These are phyloP conservation scores for Mortierella sp. DNA, from an alignment of 371 early-diverging fungal genomes.

Conservation along the genomic window DNA sequence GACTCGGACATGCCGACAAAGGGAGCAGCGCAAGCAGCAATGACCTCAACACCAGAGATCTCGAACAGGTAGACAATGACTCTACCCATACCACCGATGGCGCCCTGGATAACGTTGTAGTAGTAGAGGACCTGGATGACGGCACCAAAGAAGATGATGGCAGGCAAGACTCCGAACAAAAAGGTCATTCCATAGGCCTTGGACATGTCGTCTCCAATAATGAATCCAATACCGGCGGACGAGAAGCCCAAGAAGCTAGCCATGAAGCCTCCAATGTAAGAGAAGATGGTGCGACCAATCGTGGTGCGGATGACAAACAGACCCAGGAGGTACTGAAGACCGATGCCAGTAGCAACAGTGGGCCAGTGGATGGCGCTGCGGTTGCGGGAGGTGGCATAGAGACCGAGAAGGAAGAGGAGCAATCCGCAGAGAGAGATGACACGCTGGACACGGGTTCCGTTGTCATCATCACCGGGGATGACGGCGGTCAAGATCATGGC, in stretches of 20 bases:
- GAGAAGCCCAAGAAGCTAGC: constrained; percentile 81
- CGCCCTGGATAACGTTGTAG: constrained; percentile 87
- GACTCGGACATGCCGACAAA: constrained; percentile 90
- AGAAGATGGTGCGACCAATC: constrained; percentile 85
- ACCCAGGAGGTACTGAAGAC: constrained; percentile 86
- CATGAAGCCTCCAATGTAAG: constrained; percentile 77
- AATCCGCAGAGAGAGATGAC: constrained; percentile 86
- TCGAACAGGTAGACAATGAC: constrained; percentile 79
- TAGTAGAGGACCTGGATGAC: constrained; percentile 91
- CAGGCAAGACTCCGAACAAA: constrained; percentile 83
- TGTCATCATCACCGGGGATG: constrained; percentile 65
- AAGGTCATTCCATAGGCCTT: constrained; percentile 63
- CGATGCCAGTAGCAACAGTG: constrained; percentile 80
- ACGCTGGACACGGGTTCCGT: constrained; percentile 78
- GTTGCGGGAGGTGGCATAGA: constrained; percentile 74
- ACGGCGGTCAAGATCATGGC: constrained; percentile 72
- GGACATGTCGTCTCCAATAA: constrained; percentile 74
- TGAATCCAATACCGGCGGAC: constrained; percentile 72
- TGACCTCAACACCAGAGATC: constrained; percentile 89
- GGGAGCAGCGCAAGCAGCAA: constrained; percentile 91
- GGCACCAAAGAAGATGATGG: constrained; percentile 91
- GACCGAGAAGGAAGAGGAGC: constrained; percentile 67
- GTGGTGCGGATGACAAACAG: constrained; percentile 86
- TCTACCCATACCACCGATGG: constrained; percentile 77
- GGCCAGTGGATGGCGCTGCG: constrained; percentile 80